Base-by-base conservation (phyloP, 768 basidiomycete genomes). In the Kwoniella bestiolae region DNA sequence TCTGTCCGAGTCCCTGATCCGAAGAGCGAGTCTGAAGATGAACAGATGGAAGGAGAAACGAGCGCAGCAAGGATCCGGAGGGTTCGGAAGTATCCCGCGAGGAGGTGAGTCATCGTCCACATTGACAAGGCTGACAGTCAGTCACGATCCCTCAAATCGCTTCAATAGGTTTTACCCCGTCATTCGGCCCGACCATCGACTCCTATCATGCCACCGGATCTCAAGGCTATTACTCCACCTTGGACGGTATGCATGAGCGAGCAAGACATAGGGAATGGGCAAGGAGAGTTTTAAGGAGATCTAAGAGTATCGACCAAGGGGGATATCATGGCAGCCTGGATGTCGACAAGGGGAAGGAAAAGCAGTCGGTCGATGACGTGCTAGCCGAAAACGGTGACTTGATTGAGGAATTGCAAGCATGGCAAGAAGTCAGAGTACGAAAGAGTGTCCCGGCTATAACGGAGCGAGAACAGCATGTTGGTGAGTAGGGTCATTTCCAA, bases 171-270 rank as follows among this genome's bases (percentile, higher is more conserved):
- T 80, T 74, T 57, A 77, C 71, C 1, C 77, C 79, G 16, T 57
- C 72, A 0, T 80, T 79, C 60, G 77, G 73, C 2, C 76, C 79
- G 0, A 73, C 68, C 2, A 71, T 58, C 26, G 79, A 80, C 50
- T 77, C 76, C n/a, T 67, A 70, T 4, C 53, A 47, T 34, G 64
- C 65, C 11, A 38, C 72, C 23, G 73, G 74, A 14, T 73, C 32
- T 23, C 53, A 65, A 52, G 63, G 74, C 1, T 80, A 74, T 50
- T 72, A 72, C 50, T 34, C 53, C 2, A 77, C 77, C 8, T 23
- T 77, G 35, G 68, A 73, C 29, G 77, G 71, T 5, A 74, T 74
- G 72, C 74, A 72, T 38, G 70, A 72, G 52, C 56, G 66, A 18
- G 60, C 71, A 16, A 47, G 69, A 16, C 56, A 71, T 60, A 55